phyloP scores from a whole-genome alignment of 2,329 filamentous ascomycete genomes.

The Fusarium devonianum region DNA sequence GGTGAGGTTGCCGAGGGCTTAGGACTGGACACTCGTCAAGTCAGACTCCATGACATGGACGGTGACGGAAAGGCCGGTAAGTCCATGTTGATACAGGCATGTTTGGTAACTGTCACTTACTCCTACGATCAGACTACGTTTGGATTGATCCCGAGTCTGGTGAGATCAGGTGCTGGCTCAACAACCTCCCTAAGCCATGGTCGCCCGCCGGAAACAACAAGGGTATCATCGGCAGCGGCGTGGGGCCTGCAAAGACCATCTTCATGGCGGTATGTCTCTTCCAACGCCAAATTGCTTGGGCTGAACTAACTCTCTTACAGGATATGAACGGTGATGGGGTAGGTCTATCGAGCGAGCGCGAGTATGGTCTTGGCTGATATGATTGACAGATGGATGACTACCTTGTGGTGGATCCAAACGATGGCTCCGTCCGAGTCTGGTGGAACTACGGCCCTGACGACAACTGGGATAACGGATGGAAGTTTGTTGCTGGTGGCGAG shows the following conservation, averaged over 20 bases:
- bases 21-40: constrained; percentile 1
- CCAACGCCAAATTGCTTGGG: background rate
- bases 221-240: constrained; percentile 3
- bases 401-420: constrained; percentile 1
- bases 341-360: background rate
- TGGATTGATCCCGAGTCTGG: constrained; percentile 7
- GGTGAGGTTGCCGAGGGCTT: constrained; percentile 9
- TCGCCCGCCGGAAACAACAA: constrained; percentile 8
- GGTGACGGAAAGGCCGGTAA: constrained; percentile 15
- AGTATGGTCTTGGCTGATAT: background rate
- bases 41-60: constrained; percentile 17
- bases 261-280: constrained; percentile 6
- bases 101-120: background rate
- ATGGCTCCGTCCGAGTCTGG: constrained; percentile 5
- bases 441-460: constrained; percentile 9
- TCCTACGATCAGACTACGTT: background rate
- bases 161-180: constrained; percentile 8
- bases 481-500: constrained; percentile 26
- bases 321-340: constrained; percentile 12
- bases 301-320: background rate
- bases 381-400: constrained; percentile 1
- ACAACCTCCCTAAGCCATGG: constrained; percentile 3
- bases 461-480: constrained; percentile 7
- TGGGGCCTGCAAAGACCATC: constrained; percentile 1
- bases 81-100: background rate